phyloP scores from a whole-genome alignment of 805 yeast genomes.

The Ogataea angusta region DNA sequence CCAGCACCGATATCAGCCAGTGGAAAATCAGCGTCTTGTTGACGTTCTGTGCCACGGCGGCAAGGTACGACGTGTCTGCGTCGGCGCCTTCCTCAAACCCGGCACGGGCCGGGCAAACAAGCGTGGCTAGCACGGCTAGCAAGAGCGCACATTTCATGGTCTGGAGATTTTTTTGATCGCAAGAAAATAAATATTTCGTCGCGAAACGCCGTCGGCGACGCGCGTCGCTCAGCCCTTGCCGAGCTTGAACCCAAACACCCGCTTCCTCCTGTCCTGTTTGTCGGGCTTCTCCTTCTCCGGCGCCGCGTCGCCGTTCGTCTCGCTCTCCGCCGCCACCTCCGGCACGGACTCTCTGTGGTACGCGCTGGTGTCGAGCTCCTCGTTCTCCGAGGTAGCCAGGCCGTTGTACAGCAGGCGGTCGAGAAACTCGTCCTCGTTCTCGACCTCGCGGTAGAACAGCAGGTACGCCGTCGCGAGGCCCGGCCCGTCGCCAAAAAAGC shows the following conservation, averaged over 20 bases:
- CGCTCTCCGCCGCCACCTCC: not conserved
- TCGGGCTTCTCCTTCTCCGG: slow-evolving; percentile 1
- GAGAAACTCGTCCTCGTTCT: slow-evolving; percentile 37
- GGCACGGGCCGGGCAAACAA: slow-evolving; percentile 1
- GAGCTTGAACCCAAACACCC: slow-evolving; percentile 9
- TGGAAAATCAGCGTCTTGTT: slow-evolving; percentile 59
- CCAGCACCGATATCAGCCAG: slow-evolving; percentile 52
- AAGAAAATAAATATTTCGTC: not conserved
- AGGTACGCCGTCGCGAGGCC: slow-evolving; percentile 92
- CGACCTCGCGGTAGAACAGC: slow-evolving; percentile 66
- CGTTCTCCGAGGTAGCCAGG: slow-evolving; percentile 22
- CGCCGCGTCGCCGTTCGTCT: not conserved
- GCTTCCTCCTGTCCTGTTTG: slow-evolving; percentile 4
- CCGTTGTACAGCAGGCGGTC: slow-evolving; percentile 30
- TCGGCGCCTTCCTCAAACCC: slow-evolving; percentile 11
- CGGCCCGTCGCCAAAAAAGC: slow-evolving; percentile 84
- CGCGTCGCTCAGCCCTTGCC: slow-evolving; percentile 6
- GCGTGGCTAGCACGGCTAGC: slow-evolving; percentile 4
- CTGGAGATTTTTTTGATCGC: slow-evolving; percentile 1
- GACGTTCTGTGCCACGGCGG: slow-evolving; percentile 23
- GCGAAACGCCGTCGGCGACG: not conserved
- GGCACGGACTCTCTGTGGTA: not conserved
- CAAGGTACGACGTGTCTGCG: slow-evolving; percentile 10
- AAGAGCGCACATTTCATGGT: slow-evolving; percentile 4
- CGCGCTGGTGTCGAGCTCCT: slow-evolving; percentile 14